A percentile compares a stretch with the other conserved stretches of the same genome.
Conservation (phyloP, 116 monocot species). For the Papilionanthe hybrid region DNA sequence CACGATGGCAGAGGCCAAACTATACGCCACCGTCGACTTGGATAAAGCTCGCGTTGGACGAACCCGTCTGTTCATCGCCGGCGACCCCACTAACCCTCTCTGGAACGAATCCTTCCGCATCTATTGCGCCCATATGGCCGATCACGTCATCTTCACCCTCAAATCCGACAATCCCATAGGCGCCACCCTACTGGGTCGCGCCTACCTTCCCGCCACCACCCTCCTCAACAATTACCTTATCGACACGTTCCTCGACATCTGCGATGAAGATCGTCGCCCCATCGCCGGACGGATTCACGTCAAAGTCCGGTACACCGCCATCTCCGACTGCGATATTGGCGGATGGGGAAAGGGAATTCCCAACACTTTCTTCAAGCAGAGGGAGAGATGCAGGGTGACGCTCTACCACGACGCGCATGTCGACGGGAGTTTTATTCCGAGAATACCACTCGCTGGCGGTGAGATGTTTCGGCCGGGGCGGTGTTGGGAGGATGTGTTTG, state of each 20-base stretch:
- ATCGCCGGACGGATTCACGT: constrained; percentile 8
- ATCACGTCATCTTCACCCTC: constrained; percentile 22
- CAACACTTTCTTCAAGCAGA: constrained; percentile 19
- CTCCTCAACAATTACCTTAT: not conserved
- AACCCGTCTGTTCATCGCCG: constrained; percentile 8
- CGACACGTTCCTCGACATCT: constrained; percentile 11
- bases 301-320: not conserved
- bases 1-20: not conserved
- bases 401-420: constrained; percentile 14
- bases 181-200: constrained; percentile 16
- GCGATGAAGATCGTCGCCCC: constrained; percentile 7
- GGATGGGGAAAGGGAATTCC: constrained; percentile 17
- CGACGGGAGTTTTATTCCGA: constrained; percentile 7
- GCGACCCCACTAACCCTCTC: constrained; percentile 7
- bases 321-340: not conserved
- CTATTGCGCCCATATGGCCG: constrained; percentile 17
- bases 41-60: constrained; percentile 20
- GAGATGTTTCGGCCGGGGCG: constrained; percentile 22
- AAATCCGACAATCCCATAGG: constrained; percentile 16
- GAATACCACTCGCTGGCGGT: constrained; percentile 8
- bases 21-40: constrained; percentile 24
- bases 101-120: constrained; percentile 26
- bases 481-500: constrained; percentile 50
- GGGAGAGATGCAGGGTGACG: constrained; percentile 11
- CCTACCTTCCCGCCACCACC: not conserved